Evolutionary conservation across 2,329 filamentous ascomycete genomes (phyloP).

Genomic region (Neofusicoccum laricinum): DNA sequence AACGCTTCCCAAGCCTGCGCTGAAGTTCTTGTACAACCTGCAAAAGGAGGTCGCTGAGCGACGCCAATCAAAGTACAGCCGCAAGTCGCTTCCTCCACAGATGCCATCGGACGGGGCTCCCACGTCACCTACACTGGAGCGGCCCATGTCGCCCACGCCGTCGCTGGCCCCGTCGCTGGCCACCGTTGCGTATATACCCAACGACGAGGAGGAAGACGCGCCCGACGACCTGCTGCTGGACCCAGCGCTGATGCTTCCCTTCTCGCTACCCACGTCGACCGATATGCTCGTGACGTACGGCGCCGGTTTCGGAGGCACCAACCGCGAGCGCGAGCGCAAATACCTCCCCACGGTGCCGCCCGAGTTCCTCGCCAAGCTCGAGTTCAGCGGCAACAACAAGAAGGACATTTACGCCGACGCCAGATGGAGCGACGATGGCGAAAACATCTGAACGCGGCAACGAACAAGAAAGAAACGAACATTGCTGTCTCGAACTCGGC

Average conservation of each 20-base stretch:
- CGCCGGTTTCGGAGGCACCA: slow-evolving; percentile 88
- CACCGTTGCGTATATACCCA: slow-evolving; percentile 18
- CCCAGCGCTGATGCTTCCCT: slow-evolving; percentile 87
- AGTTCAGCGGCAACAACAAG: slow-evolving; percentile 47
- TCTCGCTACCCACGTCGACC: slow-evolving; percentile 90
- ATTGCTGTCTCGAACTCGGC: neutral
- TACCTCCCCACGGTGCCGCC: slow-evolving; percentile 94
- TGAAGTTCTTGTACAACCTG: slow-evolving; percentile 78
- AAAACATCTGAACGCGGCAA: neutral
- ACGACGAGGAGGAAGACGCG: slow-evolving; percentile 63
- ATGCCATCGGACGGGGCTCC: slow-evolving; percentile 3
- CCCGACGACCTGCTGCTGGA: slow-evolving; percentile 79
- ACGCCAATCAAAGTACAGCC: slow-evolving; percentile 2
- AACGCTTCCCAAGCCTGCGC: slow-evolving; percentile 78
- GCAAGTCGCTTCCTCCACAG: slow-evolving; percentile 13
- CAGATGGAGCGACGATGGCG: slow-evolving; percentile 15
- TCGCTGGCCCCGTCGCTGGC: neutral
- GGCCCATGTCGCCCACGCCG: slow-evolving; percentile 7
- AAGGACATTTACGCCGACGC: slow-evolving; percentile 12
- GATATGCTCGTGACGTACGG: slow-evolving; percentile 97
- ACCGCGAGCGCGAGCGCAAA: slow-evolving; percentile 86
- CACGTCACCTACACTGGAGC: neutral
- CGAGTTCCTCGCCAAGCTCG: slow-evolving; percentile 87
- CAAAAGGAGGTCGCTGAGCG: slow-evolving; percentile 66
- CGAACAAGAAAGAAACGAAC: neutral